Evolutionary conservation across 208 protist species (phyloP), one percentile per base, ranked within the genome.

Genomic region (Endotrypanum monterogeii): DNA sequence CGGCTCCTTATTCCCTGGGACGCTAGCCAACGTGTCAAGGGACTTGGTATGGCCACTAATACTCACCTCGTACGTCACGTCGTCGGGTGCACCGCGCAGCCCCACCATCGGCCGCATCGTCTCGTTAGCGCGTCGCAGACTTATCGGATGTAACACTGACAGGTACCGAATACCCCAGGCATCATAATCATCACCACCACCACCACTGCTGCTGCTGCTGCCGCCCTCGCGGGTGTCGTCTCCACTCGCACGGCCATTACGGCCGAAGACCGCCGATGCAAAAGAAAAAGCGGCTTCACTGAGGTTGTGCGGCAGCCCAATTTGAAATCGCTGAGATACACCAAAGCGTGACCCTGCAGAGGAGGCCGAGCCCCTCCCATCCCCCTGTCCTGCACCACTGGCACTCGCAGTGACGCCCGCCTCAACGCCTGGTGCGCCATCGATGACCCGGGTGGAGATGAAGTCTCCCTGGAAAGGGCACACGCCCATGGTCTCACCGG

Each of bases 81-180:
- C 83, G 72, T 96, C 91, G 30, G 80, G 67, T 30, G 87, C 74
- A 11, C 85, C 86, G 28, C 84, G 85, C 41, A 85, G 76, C 52
- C 87, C 87, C 16, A 93, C 61, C 85, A 95, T 87, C 7, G 91
- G 91, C 20, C 91, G 87, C 89, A 95, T 89, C 18, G 74, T 76
- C 35, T 48, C 63, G 68, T 75, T 82, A n/a, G 51, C 65, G 2
- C 89, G 83, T 3, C 76, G 74, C 57, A 95, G 73, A 37, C 83
- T 85, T 12, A 55, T 32, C 0, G 71, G 57, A 54, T 92, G 76
- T 20, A 93, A 80, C 74, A 95, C 84, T 0, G 91, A 89, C 41
- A 95, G 58, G 68, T 83, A 89, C 30, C 63, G 78, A 48, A 78
- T 72, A 48, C 69, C 72, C 76, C 76, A 82, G 41, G 37, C 52